Base-by-base conservation (phyloP, 305 asterid genomes). In the Fraxinus velutina region DNA sequence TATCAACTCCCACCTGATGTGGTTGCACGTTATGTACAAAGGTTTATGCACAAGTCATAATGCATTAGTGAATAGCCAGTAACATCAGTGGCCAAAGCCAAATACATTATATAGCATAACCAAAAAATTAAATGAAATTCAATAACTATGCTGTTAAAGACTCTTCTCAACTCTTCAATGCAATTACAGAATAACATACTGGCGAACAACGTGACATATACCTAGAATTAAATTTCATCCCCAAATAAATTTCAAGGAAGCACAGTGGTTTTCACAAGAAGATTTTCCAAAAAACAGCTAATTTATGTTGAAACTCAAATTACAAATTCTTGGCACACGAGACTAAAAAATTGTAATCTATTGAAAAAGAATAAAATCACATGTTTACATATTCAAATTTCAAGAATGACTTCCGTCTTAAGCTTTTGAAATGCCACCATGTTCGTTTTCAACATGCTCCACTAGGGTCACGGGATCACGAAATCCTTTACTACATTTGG, bases 401-500 rank as follows among this genome's bases (percentile, higher is more conserved):
- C 52, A 62, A 29, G 62, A 64, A 24, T 36, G 55, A 42, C 33
- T 73, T 70, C 77, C 64, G 60, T 73, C 83, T 86, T 86, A 82
- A 64, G 92, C 92, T 84, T 85, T 92, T 7, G 97, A 95, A 73
- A 88, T 75, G 68, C 99, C 98, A 52, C 91, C 86, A 77, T 93
- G 99, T 24, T 91, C 97, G 84, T 87, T 92, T 89, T 95, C 98
- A 30, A 95, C 97, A 80, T 95, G 99, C 87, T 92, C 95, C 9
- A 95, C 97, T 9, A 95, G 97, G 72, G 89, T 72, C 34, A 92
- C 98, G 0, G 99, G 94, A 83, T 91, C 97, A 0, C 93, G 94
- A 55, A 92, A 93, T 29, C 97, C 98, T 88, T 92, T 90, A 81
- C 94, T 92, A 79, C 99, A 95, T 83, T 89, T 93, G 29, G 99